These are phyloP conservation scores for Leucogyrophana mollusca DNA, from an alignment of 768 basidiomycete species.

Conservation along the genomic window DNA sequence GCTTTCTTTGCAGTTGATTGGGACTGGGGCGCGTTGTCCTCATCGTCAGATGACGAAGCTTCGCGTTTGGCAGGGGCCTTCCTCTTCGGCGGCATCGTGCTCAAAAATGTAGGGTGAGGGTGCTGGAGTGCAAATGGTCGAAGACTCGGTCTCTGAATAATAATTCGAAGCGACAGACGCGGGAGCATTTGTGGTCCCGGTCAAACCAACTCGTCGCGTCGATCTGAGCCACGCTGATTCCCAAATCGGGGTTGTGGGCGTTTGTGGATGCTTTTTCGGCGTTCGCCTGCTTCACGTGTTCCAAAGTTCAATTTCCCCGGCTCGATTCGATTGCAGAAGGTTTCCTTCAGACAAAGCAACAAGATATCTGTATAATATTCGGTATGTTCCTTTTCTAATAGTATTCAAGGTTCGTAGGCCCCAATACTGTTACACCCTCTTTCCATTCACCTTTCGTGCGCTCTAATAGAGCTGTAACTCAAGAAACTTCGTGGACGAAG, in stretches of 20 bases:
- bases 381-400: slow-evolving; percentile 4
- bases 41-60: slow-evolving; percentile 22
- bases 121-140: too few relatives aligned
- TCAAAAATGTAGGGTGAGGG: too few relatives aligned
- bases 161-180: too few relatives aligned
- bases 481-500: slow-evolving; percentile 1
- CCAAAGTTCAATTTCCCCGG: slow-evolving; percentile 6
- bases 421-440: slow-evolving; percentile 3
- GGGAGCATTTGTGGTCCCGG: too few relatives aligned
- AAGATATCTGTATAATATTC: slow-evolving; percentile 6
- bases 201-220: too few relatives aligned
- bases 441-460: background rate
- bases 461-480: slow-evolving; percentile 4
- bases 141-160: too few relatives aligned
- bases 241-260: slow-evolving; percentile 15
- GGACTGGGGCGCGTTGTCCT: slow-evolving; percentile 21
- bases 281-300: slow-evolving; percentile 6
- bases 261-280: slow-evolving; percentile 10
- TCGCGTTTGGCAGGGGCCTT: slow-evolving; percentile 31
- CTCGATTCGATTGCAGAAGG: too few relatives aligned
- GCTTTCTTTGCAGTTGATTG: slow-evolving; percentile 20
- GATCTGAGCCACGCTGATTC: too few relatives aligned
- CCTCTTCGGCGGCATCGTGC: slow-evolving; percentile 31
- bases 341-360: slow-evolving; percentile 11
- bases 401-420: background rate